Evolutionary conservation across 2,329 filamentous ascomycete species (phyloP), one percentile per base, ranked within the genome.

Genomic region (Aspergillus neotritici): DNA sequence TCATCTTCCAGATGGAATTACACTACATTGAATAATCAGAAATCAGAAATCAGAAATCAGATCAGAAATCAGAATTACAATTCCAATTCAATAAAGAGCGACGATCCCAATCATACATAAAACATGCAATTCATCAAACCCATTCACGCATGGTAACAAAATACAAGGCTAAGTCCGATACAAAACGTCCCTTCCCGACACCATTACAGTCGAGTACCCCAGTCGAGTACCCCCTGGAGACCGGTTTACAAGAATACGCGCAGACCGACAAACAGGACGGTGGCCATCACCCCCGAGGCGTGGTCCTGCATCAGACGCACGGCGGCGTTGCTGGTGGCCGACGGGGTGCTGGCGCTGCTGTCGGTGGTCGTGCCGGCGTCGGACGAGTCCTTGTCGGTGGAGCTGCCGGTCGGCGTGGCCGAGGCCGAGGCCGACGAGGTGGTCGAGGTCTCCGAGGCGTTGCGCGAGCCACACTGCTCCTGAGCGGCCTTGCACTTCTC

Each of bases 241-340:
- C 33, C 14, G 13, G 25, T 50, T 61, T 77, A 84, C 62, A 83
- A 63, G 49, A 78, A 67, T 49, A 82, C 61, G 50, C 77, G 78
- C 56, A 82, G 77, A 42, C 77, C 64, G 39, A 75, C 72, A 44
- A 79, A 65, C 49, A 82, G 63, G 56, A 74, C 74, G 47, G 73
- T 73, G 37, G 72, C 74, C 43, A 82, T 60, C 32, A 71, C 56
- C 41, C 71, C 70, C 41, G 75, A 75, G 39, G 76, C 74, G 58
- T 76, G 76, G 50, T 74, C 69, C 56, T 71, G 68, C 38, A 64
- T 67, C 52, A 71, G 54, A 52, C 61, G 63, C 50, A 75, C 63
- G 37, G 76, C 77, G 47, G 71, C 75, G 49, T 66, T 54, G 37
- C 52, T 56, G 34, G 65, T 63, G 34, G 58, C 46, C 15, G 54